phyloP scores from a whole-genome alignment of 371 early-diverging fungal genomes.

The Funneliformis caledonium region DNA sequence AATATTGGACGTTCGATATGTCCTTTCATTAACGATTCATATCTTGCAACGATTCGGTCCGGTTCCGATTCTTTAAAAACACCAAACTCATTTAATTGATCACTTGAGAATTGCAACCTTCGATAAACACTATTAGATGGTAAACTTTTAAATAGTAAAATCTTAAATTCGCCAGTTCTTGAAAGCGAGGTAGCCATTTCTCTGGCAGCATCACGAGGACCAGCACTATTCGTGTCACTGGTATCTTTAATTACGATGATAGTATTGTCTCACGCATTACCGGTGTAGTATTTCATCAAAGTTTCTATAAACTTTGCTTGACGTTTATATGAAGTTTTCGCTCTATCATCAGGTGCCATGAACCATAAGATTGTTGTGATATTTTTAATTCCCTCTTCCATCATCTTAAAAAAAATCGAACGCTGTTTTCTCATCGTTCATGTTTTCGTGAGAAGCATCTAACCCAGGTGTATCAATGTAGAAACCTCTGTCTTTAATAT shows the following conservation, averaged over 20 bases:
- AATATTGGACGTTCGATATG: slow-evolving; percentile 7
- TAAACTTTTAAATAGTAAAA: slow-evolving; percentile 21
- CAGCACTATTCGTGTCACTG: background rate
- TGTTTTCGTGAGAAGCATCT: slow-evolving; percentile 18
- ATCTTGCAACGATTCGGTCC: slow-evolving; percentile 1
- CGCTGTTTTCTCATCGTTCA: slow-evolving; percentile 18
- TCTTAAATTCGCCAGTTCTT: slow-evolving; percentile 8
- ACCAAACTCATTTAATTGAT: slow-evolving; percentile 2
- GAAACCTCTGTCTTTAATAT: slow-evolving; percentile 31
- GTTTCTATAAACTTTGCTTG: slow-evolving; percentile 35
- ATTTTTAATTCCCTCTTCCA: background rate
- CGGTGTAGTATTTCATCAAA: background rate
- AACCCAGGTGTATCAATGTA: slow-evolving; percentile 41
- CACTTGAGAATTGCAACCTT: background rate
- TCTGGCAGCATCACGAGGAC: slow-evolving; percentile 31
- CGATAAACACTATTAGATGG: background rate
- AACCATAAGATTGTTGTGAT: slow-evolving; percentile 40
- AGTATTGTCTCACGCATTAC: slow-evolving; percentile 39
- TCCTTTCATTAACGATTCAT: slow-evolving; percentile 15
- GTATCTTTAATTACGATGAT: slow-evolving; percentile 37
- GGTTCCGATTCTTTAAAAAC: slow-evolving; percentile 35
- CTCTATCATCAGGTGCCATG: background rate
- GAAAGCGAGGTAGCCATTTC: background rate
- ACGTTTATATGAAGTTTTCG: background rate
- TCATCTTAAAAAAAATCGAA: slow-evolving; percentile 8